Evolutionary conservation across 176 grass and related monocot species (phyloP).

Genomic region (Melocanna baccifera): DNA sequence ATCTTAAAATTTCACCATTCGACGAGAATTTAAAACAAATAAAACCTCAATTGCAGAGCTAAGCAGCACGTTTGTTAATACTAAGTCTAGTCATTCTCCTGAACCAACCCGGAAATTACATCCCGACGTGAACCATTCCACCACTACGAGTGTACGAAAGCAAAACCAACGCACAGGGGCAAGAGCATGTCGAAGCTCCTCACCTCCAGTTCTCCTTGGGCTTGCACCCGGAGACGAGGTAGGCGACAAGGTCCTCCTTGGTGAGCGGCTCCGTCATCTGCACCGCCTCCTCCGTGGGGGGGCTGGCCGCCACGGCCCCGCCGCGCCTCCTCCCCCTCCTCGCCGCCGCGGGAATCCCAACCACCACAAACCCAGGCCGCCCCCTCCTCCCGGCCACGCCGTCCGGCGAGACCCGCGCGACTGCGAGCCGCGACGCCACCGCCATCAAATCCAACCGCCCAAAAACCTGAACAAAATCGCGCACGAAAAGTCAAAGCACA

Average conservation of each 20-base stretch:
- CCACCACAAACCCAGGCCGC: background rate
- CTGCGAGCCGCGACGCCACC: constrained; percentile 48
- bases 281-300: constrained; percentile 79
- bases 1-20: background rate
- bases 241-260: constrained; percentile 83
- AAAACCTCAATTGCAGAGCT: background rate
- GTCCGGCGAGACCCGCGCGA: constrained; percentile 25
- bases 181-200: background rate
- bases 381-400: background rate
- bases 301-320: constrained; percentile 62
- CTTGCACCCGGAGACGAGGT: constrained; percentile 90
- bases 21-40: background rate
- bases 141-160: background rate
- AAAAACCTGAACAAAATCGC: background rate
- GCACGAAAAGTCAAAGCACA: too few relatives aligned
- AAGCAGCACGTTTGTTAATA: background rate
- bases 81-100: background rate
- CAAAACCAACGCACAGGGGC: background rate
- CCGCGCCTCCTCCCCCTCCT: constrained; percentile 6
- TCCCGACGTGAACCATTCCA: background rate
- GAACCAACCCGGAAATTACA: background rate
- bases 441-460: constrained; percentile 27
- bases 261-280: constrained; percentile 73
- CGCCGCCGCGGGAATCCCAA: background rate
- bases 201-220: constrained; percentile 87